Evolutionary conservation across 768 basidiomycete genomes (phyloP).

Genomic region (Baorangia bicolor): DNA sequence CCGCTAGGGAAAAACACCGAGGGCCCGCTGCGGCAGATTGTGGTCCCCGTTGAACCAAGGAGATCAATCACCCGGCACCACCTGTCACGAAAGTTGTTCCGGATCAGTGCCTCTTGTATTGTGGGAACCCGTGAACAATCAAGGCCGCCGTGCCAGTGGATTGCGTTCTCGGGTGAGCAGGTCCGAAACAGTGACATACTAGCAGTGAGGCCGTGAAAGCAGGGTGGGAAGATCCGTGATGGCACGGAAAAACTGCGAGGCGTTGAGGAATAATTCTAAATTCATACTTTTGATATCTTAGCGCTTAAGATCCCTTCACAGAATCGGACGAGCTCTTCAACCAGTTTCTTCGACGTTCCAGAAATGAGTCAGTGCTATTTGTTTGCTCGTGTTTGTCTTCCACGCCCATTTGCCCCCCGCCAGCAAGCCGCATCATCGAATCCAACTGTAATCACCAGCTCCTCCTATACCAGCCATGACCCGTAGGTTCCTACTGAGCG

Average conservation of each 20-base stretch:
- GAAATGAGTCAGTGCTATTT: constrained; percentile 3
- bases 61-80: constrained; percentile 10
- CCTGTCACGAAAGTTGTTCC: constrained; percentile 13
- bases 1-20: constrained; percentile 14
- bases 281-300: not conserved
- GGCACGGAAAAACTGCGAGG: not conserved
- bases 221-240: constrained; percentile 12
- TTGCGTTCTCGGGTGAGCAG: not conserved
- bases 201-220: constrained; percentile 6
- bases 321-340: not conserved
- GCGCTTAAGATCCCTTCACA: constrained; percentile 21
- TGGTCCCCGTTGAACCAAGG: constrained; percentile 5
- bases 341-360: constrained; percentile 2
- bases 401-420: not conserved
- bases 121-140: constrained; percentile 9
- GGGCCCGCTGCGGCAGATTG: not conserved
- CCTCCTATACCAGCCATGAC: constrained; percentile 41
- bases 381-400: constrained; percentile 28
- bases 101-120: not conserved
- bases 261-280: constrained; percentile 3
- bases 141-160: constrained; percentile 11
- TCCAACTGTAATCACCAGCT: constrained; percentile 3
- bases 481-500: constrained; percentile 40
- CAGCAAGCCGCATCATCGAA: constrained; percentile 9
- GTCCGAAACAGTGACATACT: constrained; percentile 13